Conservation (phyloP, 306 rosid genomes). For the Cyamopsis tetragonoloba region DNA sequence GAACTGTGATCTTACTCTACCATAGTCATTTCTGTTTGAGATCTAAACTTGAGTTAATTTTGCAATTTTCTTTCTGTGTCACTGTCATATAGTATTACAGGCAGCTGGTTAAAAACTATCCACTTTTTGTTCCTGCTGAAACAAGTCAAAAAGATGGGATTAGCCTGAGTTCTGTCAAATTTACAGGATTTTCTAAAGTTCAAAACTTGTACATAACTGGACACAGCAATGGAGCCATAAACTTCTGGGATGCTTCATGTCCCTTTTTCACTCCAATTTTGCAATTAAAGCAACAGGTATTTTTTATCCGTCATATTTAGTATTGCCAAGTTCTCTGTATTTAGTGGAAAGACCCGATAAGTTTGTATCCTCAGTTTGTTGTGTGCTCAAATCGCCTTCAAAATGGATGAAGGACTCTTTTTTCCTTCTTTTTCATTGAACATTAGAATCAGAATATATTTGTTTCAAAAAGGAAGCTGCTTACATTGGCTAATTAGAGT, state of each 20-base stretch:
- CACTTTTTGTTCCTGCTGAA: slow-evolving; percentile 49
- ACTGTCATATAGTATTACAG: slow-evolving; percentile 52
- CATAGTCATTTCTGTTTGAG: not conserved
- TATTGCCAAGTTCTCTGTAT: slow-evolving; percentile 3
- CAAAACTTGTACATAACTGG: slow-evolving; percentile 85
- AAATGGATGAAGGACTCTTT: not conserved
- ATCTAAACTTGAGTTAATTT: slow-evolving; percentile 18
- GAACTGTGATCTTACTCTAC: not conserved
- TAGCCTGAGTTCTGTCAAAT: slow-evolving; percentile 38
- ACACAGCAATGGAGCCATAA: slow-evolving; percentile 74
- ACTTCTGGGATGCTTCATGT: slow-evolving; percentile 83
- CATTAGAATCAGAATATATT: no score
- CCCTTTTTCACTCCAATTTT: slow-evolving; percentile 60
- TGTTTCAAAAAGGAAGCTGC: not conserved
- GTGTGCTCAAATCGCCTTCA: not conserved
- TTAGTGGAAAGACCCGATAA: not conserved
- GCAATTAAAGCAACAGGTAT: slow-evolving; percentile 84
- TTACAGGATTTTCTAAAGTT: slow-evolving; percentile 73
- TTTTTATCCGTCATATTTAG: not conserved
- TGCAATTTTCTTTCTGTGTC: slow-evolving; percentile 18
- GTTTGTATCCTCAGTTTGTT: not conserved
- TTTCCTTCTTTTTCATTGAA: not conserved
- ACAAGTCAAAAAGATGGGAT: slow-evolving; percentile 53
- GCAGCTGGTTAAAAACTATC: slow-evolving; percentile 49
- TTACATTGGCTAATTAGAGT: not conserved